These are phyloP conservation scores for Trichoderma sp. DNA, from an alignment of 2,329 filamentous ascomycete species.

Conservation along the genomic window DNA sequence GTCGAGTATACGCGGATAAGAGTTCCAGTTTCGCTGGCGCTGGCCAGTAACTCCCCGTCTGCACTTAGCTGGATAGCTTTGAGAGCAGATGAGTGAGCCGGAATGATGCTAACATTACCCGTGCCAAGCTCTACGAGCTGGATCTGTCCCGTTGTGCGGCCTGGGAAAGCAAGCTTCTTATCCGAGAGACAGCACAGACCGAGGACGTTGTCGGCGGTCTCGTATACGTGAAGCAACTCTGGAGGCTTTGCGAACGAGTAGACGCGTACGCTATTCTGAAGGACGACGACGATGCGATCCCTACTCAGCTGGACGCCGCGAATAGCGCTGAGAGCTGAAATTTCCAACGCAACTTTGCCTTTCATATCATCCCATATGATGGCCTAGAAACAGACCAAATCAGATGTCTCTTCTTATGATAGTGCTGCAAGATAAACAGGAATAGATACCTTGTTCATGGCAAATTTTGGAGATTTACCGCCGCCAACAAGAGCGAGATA, in stretches of 20 bases:
- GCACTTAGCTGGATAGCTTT: conserved; percentile 78
- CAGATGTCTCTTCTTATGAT: background rate
- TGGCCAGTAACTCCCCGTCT: conserved; percentile 81
- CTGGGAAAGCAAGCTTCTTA: conserved; percentile 79
- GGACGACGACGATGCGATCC: conserved; percentile 75
- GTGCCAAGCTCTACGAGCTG: conserved; percentile 80
- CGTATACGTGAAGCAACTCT: conserved; percentile 72
- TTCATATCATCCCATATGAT: conserved; percentile 92
- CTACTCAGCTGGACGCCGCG: conserved; percentile 78
- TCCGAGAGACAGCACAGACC: conserved; percentile 79
- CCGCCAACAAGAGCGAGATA: conserved; percentile 90
- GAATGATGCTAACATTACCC: conserved; percentile 88
- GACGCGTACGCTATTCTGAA: conserved; percentile 80
- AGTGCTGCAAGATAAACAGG: background rate
- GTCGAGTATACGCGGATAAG: conserved; percentile 85
- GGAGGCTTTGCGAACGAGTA: conserved; percentile 78
- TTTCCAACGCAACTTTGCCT: conserved; percentile 71
- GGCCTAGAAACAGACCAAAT: conserved; percentile 50
- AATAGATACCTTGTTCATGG: conserved; percentile 78
- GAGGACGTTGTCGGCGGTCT: conserved; percentile 82
- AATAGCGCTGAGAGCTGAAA: conserved; percentile 80
- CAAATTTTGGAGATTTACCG: conserved; percentile 81
- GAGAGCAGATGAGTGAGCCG: conserved; percentile 80
- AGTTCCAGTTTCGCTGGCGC: conserved; percentile 89
- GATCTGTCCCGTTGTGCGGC: conserved; percentile 84